Evolutionary conservation across 306 rosid species (phyloP), one percentile per base, ranked within the genome.

Genomic region (Trichosanthes truncata): DNA sequence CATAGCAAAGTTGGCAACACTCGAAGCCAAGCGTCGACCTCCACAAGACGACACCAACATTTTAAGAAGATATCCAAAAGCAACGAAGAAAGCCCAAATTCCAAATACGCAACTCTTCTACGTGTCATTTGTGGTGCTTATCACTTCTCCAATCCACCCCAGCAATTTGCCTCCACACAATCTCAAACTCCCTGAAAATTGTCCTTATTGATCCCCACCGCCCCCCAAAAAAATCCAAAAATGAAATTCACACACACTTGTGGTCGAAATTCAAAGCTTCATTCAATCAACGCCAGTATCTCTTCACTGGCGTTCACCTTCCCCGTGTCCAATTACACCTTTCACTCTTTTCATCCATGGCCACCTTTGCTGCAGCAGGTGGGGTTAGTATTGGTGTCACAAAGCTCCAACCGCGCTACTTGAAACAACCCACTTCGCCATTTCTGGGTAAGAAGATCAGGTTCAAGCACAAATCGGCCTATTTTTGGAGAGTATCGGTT

Each of bases 391-490:
- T 87, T 0, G 89, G 89, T 75, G 84, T 83, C 0, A 23, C 89
- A 67, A 85, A 88, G 63, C 91, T 89, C 87, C 90, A 79, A 21
- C 91, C 83, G 61, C 83, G 78, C 68, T 82, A 79, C 5, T 76
- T 84, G 40, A 90, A 80, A 69, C 86, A 81, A 56, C 85, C 86
- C 84, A 82, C 83, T 23, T 87, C 97, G 23, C 81, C 81, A 45
- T 94, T 90, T 82, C 84, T 94, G 0, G 96, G 96, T 7, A 88
- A 84, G 38, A 88, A 81, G 72, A 87, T 89, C 20, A 75, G 82
- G 60, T 63, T 82, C 81, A 88, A 83, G 78, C 81, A 84, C 79
- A 72, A 69, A 12, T 18, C 83, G 38, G 79, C 46, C 14, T 62
- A 55, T 65, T 40, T 61, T 46, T 43, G 75, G 74, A 80, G 80